A percentile compares a stretch with the other conserved stretches of the same genome.
Conservation (phyloP, 495 filamentous ascomycete species). For the Penicillium alfredii region DNA sequence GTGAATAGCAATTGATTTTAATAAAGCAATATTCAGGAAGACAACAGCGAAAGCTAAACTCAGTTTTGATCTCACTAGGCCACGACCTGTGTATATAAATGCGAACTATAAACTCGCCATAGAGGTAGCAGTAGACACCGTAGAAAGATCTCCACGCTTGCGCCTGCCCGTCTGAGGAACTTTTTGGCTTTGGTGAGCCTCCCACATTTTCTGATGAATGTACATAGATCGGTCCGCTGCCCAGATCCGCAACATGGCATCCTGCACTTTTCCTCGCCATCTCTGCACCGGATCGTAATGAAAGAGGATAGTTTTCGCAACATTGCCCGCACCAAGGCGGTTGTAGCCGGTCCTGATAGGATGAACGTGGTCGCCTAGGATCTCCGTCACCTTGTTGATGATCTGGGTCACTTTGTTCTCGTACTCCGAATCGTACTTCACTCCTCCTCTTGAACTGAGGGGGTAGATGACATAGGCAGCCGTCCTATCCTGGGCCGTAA, state of each 20-base stretch:
- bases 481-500: neutral
- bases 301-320: neutral
- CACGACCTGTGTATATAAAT: no score
- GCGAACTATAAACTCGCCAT: no score
- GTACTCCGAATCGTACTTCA: conserved; percentile 1
- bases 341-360: conserved; percentile 1
- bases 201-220: no score
- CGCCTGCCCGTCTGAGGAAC: neutral
- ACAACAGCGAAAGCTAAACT: no score
- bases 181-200: conserved; percentile 1
- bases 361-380: neutral
- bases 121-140: no score
- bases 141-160: no score
- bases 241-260: conserved; percentile 1
- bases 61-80: no score
- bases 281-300: conserved; percentile 2
- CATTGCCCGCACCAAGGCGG: neutral
- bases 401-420: conserved; percentile 2
- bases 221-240: neutral
- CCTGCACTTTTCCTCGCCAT: neutral
- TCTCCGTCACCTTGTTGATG: conserved; percentile 1
- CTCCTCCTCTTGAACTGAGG: neutral
- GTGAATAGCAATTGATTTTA: no score
- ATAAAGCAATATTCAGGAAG: no score
- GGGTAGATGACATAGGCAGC: conserved; percentile 1